Base-by-base conservation (phyloP, 1,284 basidiomycete genomes). In the Dichomitus squalens region DNA sequence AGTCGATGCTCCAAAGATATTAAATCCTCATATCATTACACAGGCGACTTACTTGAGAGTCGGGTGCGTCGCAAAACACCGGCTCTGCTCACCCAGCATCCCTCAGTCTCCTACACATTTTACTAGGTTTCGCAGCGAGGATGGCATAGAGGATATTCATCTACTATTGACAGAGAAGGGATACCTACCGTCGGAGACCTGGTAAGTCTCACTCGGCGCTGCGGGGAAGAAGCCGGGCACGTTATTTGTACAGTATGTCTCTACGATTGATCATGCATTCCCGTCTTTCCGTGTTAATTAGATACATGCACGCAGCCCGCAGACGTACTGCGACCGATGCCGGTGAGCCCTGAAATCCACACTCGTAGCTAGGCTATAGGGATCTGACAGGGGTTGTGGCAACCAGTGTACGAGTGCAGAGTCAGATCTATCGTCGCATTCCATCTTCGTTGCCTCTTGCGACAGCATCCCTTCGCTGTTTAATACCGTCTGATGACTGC, bases 171-270 rank as follows among this genome's bases (percentile, higher is more conserved):
- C 20, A 1, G 33, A 20, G 33, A 16, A 23, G 14, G 25, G 33
- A 9, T 43, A 36, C 48, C 16, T 18, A 21, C 40, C 40, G 8
- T 23, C 40, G n/a, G 33, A 33, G 27, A 50, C 53, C 7, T 50
- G 48, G 48, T 50, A 55, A n/a, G 53, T 44, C 25, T 34, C 14
- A 47, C 41, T 1, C 25, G 14, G 20, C 4, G 27, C 7, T 18
- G 18, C 16, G 18, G 9, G 27, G 7, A 18, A 46, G 52, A 29
- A 20, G 33, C 7, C 14, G 20, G 18, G 35, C 48, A 40, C 36
- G n/a, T 48, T 9, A 18, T 39, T 11, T 54, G 47, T 54, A 49
- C 29, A 31, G 29, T 54, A 54, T 16, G 36, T 20, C 11, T 43
- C 35, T 40, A 31, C 38, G 49, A 41, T 41, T 21, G 46, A 35